phyloP scores from a whole-genome alignment of 2,329 filamentous ascomycete species.

The Trichoderma semiorbis region DNA sequence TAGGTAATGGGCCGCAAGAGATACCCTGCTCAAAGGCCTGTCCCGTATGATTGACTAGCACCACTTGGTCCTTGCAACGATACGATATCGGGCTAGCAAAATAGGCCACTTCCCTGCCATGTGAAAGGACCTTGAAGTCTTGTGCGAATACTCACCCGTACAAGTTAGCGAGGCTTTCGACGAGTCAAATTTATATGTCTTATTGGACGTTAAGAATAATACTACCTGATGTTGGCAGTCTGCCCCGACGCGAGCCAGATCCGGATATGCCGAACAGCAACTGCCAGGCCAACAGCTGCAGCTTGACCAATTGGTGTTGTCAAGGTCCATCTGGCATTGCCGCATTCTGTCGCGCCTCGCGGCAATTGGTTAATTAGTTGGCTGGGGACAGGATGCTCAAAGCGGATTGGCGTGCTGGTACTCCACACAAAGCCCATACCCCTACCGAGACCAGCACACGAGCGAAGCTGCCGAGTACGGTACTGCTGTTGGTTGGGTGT shows the following conservation, averaged over 20 bases:
- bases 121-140: not conserved
- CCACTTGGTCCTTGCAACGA: not conserved
- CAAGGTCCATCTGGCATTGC: not conserved
- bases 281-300: not conserved
- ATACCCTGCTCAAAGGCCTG: not conserved
- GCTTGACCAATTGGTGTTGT: not conserved
- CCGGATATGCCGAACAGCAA: not conserved
- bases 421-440: not conserved
- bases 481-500: not conserved
- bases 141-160: not conserved
- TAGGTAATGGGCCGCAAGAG: not conserved
- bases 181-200: not conserved
- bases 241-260: conserved; percentile 1
- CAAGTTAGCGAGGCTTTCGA: not conserved
- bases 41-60: not conserved
- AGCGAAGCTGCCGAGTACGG: not conserved
- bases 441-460: not conserved
- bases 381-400: not conserved
- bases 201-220: not conserved
- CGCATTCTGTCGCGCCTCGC: conserved; percentile 1
- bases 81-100: not conserved
- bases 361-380: conserved; percentile 1
- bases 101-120: not conserved
- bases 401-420: not conserved
- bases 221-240: not conserved